Conservation (phyloP, 1,139 yeast genomes). For the Wickerhamomyces sp. region DNA sequence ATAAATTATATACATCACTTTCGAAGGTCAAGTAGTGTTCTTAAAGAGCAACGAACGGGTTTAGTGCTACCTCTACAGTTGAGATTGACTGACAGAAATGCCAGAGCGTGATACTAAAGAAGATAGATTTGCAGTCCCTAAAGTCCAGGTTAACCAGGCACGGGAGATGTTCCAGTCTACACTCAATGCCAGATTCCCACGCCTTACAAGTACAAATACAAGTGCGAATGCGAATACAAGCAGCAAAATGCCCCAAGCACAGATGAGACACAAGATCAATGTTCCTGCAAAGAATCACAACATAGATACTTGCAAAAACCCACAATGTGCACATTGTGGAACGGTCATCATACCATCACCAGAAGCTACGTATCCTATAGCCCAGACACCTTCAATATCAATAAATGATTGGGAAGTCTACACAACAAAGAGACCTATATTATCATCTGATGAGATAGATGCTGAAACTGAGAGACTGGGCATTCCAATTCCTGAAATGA, state of each 20-base stretch:
- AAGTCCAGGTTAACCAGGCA: slow-evolving; percentile 54
- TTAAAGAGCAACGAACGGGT: too few relatives aligned
- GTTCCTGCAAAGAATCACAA: slow-evolving; percentile 23
- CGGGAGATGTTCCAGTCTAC: slow-evolving; percentile 52
- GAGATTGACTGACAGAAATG: too few relatives aligned
- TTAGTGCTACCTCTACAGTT: too few relatives aligned
- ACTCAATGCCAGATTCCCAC: slow-evolving; percentile 24
- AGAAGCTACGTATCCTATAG: slow-evolving; percentile 53
- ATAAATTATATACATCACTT: too few relatives aligned
- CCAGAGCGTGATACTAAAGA: neutral
- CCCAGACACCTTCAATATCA: slow-evolving; percentile 61
- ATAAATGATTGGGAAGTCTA: slow-evolving; percentile 73
- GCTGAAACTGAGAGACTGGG: slow-evolving; percentile 49
- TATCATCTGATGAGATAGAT: slow-evolving; percentile 73
- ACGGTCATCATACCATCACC: slow-evolving; percentile 73
- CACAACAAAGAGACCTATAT: slow-evolving; percentile 72
- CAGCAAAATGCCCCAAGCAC: too few relatives aligned
- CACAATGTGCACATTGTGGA: slow-evolving; percentile 60
- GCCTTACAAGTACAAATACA: neutral
- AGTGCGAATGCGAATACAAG: too few relatives aligned
- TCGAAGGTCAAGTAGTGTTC: too few relatives aligned
- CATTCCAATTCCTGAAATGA: slow-evolving; percentile 95
- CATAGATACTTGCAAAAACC: slow-evolving; percentile 32
- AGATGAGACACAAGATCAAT: too few relatives aligned
- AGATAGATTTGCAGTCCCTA: neutral